Conservation (phyloP, 2,329 filamentous ascomycete species). For the Talaromyces atroroseus region DNA sequence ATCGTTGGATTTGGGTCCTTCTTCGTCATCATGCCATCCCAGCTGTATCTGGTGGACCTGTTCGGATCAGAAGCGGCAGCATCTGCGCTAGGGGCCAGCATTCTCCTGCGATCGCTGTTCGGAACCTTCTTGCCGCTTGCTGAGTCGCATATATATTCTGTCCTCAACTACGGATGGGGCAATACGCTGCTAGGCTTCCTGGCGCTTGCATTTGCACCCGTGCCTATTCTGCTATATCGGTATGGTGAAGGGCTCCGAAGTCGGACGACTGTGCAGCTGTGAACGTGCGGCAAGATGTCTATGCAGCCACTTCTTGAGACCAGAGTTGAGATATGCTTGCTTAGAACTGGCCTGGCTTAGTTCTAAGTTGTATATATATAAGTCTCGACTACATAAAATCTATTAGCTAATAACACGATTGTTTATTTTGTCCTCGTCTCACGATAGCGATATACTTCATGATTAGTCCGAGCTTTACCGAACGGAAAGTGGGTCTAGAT, state of each 20-base stretch:
- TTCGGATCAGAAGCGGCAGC: conserved; percentile 41
- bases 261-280: not conserved
- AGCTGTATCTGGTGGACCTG: conserved; percentile 45
- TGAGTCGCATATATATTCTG: conserved; percentile 43
- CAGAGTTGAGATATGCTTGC: too few species aligned
- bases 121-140: conserved; percentile 52
- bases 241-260: conserved; percentile 34
- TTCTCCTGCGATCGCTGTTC: conserved; percentile 44
- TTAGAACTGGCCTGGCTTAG: too few species aligned
- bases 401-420: too few species aligned
- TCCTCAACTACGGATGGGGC: conserved; percentile 45
- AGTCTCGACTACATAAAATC: too few species aligned
- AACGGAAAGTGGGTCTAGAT: too few species aligned
- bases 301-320: too few species aligned
- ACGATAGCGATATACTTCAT: too few species aligned
- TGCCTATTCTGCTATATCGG: conserved; percentile 28
- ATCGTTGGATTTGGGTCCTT: conserved; percentile 21
- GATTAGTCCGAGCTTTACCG: too few species aligned
- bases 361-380: too few species aligned
- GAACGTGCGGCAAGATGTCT: not conserved
- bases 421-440: too few species aligned
- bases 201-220: conserved; percentile 45
- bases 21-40: conserved; percentile 36
- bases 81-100: conserved; percentile 42
- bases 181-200: conserved; percentile 49